Percentiles rank a stretch among this genome's conserved stretches.
Conservation (phyloP, 345 rosid species). For the Eutrema yunnanense region DNA sequence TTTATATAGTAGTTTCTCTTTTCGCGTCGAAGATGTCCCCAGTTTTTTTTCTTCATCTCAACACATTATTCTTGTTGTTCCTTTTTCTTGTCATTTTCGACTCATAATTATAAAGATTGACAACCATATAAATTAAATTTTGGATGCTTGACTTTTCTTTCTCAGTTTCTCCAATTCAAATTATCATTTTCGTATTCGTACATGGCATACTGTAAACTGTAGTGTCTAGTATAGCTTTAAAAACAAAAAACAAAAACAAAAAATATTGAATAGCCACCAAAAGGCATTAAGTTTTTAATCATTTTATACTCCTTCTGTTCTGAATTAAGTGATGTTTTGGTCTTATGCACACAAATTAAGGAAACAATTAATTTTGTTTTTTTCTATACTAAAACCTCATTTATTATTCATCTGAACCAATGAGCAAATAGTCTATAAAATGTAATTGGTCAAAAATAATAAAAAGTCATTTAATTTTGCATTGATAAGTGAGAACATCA, state of each 20-base stretch:
- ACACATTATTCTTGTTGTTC: conserved; percentile 24
- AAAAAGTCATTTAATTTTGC: too few relatives aligned
- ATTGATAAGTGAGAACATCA: too few relatives aligned
- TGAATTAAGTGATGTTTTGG: too few relatives aligned
- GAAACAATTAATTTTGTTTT: too few relatives aligned
- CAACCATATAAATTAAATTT: not conserved
- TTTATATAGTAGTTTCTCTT: not conserved
- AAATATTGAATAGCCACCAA: not conserved
- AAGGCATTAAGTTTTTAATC: not conserved
- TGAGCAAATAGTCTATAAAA: too few relatives aligned
- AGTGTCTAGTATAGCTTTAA: not conserved
- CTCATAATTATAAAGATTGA: conserved; percentile 1
- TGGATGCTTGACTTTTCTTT: not conserved
- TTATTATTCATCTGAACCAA: too few relatives aligned
- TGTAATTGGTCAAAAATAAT: too few relatives aligned
- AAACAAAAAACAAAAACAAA: not conserved
- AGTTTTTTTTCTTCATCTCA: not conserved
- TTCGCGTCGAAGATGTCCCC: not conserved
- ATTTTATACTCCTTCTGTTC: too few relatives aligned
- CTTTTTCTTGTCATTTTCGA: conserved; percentile 25
- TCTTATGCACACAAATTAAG: too few relatives aligned
- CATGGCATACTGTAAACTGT: not conserved
- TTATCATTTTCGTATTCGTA: not conserved
- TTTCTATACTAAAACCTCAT: too few relatives aligned
- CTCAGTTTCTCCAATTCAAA: not conserved